Conservation (phyloP, 2,329 filamentous ascomycete species). For the Dactylonectria estremocensis region DNA sequence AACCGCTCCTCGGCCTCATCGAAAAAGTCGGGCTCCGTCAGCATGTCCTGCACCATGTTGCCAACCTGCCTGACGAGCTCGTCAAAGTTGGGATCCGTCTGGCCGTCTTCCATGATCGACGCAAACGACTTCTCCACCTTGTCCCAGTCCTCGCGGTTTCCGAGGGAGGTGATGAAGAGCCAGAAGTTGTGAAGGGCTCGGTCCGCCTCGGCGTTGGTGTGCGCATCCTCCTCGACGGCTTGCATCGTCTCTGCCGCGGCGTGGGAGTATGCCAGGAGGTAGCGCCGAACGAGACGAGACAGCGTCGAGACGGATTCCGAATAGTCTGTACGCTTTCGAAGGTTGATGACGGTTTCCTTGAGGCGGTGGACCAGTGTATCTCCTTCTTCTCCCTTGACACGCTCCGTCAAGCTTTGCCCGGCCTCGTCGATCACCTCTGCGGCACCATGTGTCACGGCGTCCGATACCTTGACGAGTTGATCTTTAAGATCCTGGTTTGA, state of each 20-base stretch:
- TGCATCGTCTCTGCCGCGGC: conserved; percentile 78
- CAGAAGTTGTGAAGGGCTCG: conserved; percentile 85
- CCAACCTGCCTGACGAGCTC: conserved; percentile 81
- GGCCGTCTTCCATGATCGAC: conserved; percentile 79
- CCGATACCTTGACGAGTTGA: conserved; percentile 68
- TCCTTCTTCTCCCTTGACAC: conserved; percentile 80
- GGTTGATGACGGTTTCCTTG: conserved; percentile 80
- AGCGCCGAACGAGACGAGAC: conserved; percentile 81
- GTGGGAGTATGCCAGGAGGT: conserved; percentile 83
- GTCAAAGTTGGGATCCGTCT: conserved; percentile 87
- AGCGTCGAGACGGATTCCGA: conserved; percentile 88
- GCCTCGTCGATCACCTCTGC: conserved; percentile 72
- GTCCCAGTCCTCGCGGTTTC: conserved; percentile 82
- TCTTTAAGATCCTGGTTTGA: conserved; percentile 76
- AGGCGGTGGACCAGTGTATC: conserved; percentile 82
- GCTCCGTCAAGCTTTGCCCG: conserved; percentile 79
- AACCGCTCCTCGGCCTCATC: conserved; percentile 76
- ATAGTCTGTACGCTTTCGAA: conserved; percentile 86
- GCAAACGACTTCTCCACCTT: conserved; percentile 78
- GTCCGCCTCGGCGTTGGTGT: conserved; percentile 82
- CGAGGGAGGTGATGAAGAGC: conserved; percentile 85
- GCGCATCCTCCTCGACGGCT: conserved; percentile 78
- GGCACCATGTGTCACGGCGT: conserved; percentile 68
- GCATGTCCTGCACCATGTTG: conserved; percentile 81
- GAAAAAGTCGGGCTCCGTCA: conserved; percentile 90